Conservation (phyloP, 805 yeast genomes). For the Hemisphaericaspora nanyangensis region DNA sequence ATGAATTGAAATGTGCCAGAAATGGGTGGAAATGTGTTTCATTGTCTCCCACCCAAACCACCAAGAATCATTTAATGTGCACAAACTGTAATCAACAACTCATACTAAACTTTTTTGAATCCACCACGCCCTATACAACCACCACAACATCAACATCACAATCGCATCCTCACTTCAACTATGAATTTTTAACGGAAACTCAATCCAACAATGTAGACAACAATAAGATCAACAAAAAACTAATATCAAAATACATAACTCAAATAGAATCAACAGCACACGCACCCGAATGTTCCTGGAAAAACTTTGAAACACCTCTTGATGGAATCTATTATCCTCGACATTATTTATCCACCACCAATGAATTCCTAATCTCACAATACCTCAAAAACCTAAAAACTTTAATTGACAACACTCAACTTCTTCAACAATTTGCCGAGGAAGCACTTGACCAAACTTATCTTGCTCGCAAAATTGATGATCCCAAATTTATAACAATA, state of each 20-base stretch:
- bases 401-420: conserved; percentile 21
- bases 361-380: conserved; percentile 23
- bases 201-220: conserved; percentile 8
- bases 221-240: conserved; percentile 19
- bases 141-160: conserved; percentile 9
- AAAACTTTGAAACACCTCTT: conserved; percentile 29
- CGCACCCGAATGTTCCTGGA: conserved; percentile 33
- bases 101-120: conserved; percentile 27
- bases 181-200: conserved; percentile 2
- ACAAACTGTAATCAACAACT: conserved; percentile 28
- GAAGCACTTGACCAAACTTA: conserved; percentile 11
- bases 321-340: conserved; percentile 31
- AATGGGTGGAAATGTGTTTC: conserved; percentile 53
- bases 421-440: conserved; percentile 12
- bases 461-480: conserved; percentile 4
- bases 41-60: conserved; percentile 14
- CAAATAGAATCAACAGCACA: conserved; percentile 27
- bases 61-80: conserved; percentile 32
- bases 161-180: neutral
- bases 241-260: conserved; percentile 21
- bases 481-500: conserved; percentile 14
- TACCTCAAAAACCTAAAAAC: conserved; percentile 26
- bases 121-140: conserved; percentile 14
- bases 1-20: conserved; percentile 46
- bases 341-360: conserved; percentile 27